A percentile compares a stretch with the other conserved stretches of the same genome.
phyloP scores from a whole-genome alignment of 2,329 filamentous ascomycete species.

The Geoglossum cookeanum region DNA sequence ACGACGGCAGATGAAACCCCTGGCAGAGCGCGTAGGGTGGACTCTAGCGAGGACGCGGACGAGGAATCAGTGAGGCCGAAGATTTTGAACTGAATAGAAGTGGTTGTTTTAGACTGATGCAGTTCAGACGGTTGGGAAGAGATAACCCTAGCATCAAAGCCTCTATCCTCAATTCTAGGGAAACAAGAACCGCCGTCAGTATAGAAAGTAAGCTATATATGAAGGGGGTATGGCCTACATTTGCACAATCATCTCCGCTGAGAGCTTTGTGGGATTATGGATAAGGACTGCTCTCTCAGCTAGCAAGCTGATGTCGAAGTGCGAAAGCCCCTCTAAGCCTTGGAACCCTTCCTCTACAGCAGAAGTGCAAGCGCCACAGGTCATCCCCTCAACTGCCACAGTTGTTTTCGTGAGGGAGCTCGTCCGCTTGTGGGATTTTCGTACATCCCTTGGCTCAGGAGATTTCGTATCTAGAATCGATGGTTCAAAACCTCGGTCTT shows the following conservation, averaged over 20 bases:
- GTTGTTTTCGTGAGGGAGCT: constrained; percentile 47
- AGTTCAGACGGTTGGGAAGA: constrained; percentile 45
- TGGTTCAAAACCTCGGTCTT: constrained; percentile 61
- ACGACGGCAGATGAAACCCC: constrained; percentile 61
- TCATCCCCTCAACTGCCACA: constrained; percentile 88
- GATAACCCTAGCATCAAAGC: constrained; percentile 71
- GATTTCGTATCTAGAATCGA: constrained; percentile 53
- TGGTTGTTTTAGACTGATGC: constrained; percentile 30
- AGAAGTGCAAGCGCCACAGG: constrained; percentile 87
- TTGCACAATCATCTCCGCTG: constrained; percentile 55
- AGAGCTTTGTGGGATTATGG: constrained; percentile 55
- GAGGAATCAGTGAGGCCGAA: constrained; percentile 59
- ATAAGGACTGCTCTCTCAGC: constrained; percentile 81
- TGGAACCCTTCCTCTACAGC: constrained; percentile 73
- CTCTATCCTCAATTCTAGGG: constrained; percentile 55
- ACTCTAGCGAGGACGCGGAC: constrained; percentile 54
- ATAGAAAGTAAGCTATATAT: background rate
- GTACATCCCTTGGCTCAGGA: constrained; percentile 19
- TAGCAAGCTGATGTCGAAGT: constrained; percentile 87
- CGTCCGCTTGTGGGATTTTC: background rate
- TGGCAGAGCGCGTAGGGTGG: constrained; percentile 39
- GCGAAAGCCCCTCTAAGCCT: constrained; percentile 54
- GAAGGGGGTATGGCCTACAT: constrained; percentile 19
- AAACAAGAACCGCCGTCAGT: background rate
- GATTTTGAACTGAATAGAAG: constrained; percentile 60